Conservation (phyloP, 805 yeast genomes). For the Teunomyces panamensis region DNA sequence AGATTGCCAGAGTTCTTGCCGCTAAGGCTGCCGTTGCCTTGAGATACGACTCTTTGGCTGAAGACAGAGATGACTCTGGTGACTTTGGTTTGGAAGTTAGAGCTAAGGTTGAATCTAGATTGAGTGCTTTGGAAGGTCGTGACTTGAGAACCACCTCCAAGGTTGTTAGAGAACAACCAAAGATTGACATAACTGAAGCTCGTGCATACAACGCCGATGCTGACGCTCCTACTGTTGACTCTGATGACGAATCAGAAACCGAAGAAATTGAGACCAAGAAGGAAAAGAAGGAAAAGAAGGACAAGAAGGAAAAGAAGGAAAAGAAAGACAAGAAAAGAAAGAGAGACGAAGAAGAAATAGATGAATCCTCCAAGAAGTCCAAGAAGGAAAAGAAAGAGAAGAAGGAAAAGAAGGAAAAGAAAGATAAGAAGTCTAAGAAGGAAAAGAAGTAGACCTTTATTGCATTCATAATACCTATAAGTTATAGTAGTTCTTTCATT, state of each 20-base stretch:
- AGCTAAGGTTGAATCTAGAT: conserved; percentile 89
- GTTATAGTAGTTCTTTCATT: conserved; percentile 3
- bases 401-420: conserved; percentile 45
- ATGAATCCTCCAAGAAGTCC: conserved; percentile 31
- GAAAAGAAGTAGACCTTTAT: conserved; percentile 21
- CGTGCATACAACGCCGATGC: conserved; percentile 94
- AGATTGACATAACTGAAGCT: conserved; percentile 81
- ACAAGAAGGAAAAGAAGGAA: conserved; percentile 25
- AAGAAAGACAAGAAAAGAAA: conserved; percentile 21
- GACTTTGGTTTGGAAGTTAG: conserved; percentile 90
- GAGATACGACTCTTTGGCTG: conserved; percentile 95
- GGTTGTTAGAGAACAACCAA: conserved; percentile 77
- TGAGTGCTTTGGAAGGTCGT: conserved; percentile 94
- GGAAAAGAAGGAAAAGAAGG: conserved; percentile 32
- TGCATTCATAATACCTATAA: conserved; percentile 4
- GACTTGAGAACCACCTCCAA: conserved; percentile 88
- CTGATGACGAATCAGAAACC: conserved; percentile 31
- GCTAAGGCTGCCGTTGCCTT: conserved; percentile 97
- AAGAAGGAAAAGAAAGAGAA: conserved; percentile 54
- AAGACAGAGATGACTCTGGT: conserved; percentile 94
- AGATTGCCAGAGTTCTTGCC: conserved; percentile 96
- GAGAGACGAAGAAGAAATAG: conserved; percentile 23
- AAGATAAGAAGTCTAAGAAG: conserved; percentile 35
- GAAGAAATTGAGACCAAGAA: conserved; percentile 30
- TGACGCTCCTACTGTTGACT: conserved; percentile 57